Evolutionary conservation across 2,329 filamentous ascomycete genomes (phyloP).

Genomic region (Fusarium haematococcum): DNA sequence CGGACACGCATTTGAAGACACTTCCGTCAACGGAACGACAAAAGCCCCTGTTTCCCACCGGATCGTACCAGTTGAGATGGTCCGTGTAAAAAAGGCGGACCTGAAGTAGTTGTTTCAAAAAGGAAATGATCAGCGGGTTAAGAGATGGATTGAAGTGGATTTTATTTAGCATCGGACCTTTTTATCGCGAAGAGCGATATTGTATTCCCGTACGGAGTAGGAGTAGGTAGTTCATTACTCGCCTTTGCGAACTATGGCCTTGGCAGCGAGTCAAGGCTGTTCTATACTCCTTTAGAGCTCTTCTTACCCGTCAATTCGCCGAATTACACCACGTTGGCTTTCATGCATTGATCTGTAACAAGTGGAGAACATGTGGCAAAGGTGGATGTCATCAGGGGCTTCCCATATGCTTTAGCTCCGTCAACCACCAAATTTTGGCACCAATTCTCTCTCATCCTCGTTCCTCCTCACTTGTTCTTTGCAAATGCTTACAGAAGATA

Average conservation of each 20-base stretch:
- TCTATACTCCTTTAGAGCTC: neutral
- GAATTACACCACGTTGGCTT: neutral
- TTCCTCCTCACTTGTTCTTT: neutral
- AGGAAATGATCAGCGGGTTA: conserved; percentile 4
- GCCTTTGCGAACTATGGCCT: neutral
- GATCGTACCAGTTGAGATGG: neutral
- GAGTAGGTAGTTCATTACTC: neutral
- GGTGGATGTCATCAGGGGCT: neutral
- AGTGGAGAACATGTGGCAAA: neutral
- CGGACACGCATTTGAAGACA: neutral
- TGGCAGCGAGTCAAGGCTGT: neutral
- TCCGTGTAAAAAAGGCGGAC: neutral
- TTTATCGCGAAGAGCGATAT: neutral
- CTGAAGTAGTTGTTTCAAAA: neutral
- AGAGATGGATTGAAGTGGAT: neutral
- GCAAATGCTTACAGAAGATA: neutral
- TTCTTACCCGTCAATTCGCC: neutral
- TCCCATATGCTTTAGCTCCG: neutral
- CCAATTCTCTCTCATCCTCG: neutral
- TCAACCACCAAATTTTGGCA: neutral
- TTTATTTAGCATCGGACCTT: neutral
- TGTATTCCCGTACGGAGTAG: neutral
- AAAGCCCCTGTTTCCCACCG: neutral
- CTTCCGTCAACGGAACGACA: neutral
- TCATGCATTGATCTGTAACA: neutral